phyloP scores from a whole-genome alignment of 495 filamentous ascomycete genomes.

The Penicillium angulare region DNA sequence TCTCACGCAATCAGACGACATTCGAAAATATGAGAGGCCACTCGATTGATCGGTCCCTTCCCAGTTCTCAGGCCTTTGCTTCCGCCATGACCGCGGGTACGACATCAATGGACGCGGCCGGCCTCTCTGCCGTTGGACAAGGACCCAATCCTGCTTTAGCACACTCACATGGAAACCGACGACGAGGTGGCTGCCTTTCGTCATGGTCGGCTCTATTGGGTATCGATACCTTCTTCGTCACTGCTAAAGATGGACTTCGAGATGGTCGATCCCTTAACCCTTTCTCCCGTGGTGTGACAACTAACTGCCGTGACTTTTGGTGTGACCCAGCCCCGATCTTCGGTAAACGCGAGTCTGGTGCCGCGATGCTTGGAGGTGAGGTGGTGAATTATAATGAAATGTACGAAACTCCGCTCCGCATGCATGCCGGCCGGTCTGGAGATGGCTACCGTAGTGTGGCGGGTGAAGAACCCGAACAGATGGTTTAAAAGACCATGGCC shows the following conservation, averaged over 20 bases:
- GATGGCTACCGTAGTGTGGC: conserved; percentile 43
- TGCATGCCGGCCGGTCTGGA: conserved; percentile 40
- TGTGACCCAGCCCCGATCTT: conserved; percentile 84
- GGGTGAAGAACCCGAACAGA: conserved; percentile 35
- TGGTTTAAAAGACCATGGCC: conserved; percentile 18
- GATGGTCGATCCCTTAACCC: conserved; percentile 67
- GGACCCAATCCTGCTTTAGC: conserved; percentile 45
- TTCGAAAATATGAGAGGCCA: conserved; percentile 90
- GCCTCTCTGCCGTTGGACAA: conserved; percentile 57
- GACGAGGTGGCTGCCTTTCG: conserved; percentile 60
- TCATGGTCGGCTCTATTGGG: conserved; percentile 85
- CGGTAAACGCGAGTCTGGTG: conserved; percentile 67
- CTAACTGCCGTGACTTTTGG: conserved; percentile 97
- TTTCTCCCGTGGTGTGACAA: conserved; percentile 75
- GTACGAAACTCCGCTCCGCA: conserved; percentile 78
- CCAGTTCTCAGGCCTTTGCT: conserved; percentile 64
- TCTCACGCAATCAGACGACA: conserved; percentile 88
- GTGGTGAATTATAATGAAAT: conserved; percentile 81
- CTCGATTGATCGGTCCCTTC: conserved; percentile 47
- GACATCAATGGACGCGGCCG: conserved; percentile 64
- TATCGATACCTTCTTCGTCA: conserved; percentile 86
- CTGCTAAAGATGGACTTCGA: conserved; percentile 65
- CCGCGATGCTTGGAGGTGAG: conserved; percentile 73
- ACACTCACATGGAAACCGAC: conserved; percentile 42
- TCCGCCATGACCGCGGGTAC: conserved; percentile 76